A percentile compares a stretch with the other conserved stretches of the same genome.
phyloP scores from a whole-genome alignment of 140 eudicot genomes.

The Senecio squalidus region DNA sequence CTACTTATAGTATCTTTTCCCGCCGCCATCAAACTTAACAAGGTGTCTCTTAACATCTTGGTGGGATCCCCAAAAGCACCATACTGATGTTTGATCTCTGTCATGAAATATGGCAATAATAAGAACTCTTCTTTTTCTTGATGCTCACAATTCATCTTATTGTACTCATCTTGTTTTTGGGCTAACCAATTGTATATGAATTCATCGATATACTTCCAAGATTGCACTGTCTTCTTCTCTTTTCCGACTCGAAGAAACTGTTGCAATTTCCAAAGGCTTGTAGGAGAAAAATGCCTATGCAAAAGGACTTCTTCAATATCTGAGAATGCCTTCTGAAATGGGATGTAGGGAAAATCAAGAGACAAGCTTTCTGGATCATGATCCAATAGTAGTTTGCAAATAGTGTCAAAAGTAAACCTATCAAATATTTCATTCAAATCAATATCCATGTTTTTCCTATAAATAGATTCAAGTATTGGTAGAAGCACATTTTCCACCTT shows the following conservation, averaged over 20 bases:
- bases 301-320: slow-evolving; percentile 10
- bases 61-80: neutral
- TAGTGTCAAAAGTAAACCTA: slow-evolving; percentile 21
- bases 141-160: neutral
- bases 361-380: slow-evolving; percentile 21
- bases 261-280: slow-evolving; percentile 15
- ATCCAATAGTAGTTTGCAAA: slow-evolving; percentile 6
- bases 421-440: slow-evolving; percentile 27
- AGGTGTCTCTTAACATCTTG: slow-evolving; percentile 5
- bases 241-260: slow-evolving; percentile 7
- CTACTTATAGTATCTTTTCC: neutral
- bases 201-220: slow-evolving; percentile 10
- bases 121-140: neutral
- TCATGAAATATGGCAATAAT: neutral
- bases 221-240: slow-evolving; percentile 13
- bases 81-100: neutral
- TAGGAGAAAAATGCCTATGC: slow-evolving; percentile 10
- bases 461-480: slow-evolving; percentile 15
- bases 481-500: slow-evolving; percentile 15
- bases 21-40: neutral
- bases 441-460: neutral
- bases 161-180: neutral
- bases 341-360: slow-evolving; percentile 10
- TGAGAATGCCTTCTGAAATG: slow-evolving; percentile 10
- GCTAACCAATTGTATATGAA: slow-evolving; percentile 13